Conservation (phyloP, 2,329 filamentous ascomycete species). For the Exophiala viscosa region DNA sequence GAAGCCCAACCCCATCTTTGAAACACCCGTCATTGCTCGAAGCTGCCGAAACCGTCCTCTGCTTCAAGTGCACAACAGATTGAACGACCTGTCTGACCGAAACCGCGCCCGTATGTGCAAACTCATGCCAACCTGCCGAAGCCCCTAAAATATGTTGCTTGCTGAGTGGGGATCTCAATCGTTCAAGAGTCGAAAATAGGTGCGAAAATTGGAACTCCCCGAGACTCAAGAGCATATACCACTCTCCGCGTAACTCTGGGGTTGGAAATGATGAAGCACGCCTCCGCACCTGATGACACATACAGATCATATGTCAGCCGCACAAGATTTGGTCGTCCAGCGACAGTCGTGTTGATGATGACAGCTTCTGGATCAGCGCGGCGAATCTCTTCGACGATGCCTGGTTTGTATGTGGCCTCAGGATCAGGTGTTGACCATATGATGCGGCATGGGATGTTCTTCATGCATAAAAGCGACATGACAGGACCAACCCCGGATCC, state of each 20-base stretch:
- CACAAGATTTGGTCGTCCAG: constrained; percentile 60
- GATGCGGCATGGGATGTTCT: constrained; percentile 50
- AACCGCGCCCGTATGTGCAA: not conserved
- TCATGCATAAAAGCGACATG: constrained; percentile 57
- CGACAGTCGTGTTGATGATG: constrained; percentile 62
- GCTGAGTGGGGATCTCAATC: not conserved
- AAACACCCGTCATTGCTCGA: not conserved
- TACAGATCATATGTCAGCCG: constrained; percentile 52
- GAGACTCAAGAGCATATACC: constrained; percentile 64
- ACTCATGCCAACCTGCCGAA: not conserved
- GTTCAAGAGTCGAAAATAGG: constrained; percentile 67
- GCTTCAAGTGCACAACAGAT: not conserved
- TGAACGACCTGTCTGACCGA: not conserved
- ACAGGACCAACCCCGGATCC: constrained; percentile 71
- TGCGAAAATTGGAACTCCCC: constrained; percentile 65
- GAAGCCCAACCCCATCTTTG: not conserved
- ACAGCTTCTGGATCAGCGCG: constrained; percentile 59
- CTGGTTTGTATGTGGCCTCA: constrained; percentile 58
- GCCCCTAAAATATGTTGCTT: not conserved
- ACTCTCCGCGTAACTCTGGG: constrained; percentile 63
- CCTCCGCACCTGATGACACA: constrained; percentile 53
- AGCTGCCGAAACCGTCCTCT: not conserved
- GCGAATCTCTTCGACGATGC: constrained; percentile 55
- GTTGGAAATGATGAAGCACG: constrained; percentile 71
- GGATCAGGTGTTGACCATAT: constrained; percentile 67